A percentile compares a stretch with the other conserved stretches of the same genome.
Evolutionary conservation across 305 asterid genomes (phyloP).

Genomic region (Plantago lanceolata): DNA sequence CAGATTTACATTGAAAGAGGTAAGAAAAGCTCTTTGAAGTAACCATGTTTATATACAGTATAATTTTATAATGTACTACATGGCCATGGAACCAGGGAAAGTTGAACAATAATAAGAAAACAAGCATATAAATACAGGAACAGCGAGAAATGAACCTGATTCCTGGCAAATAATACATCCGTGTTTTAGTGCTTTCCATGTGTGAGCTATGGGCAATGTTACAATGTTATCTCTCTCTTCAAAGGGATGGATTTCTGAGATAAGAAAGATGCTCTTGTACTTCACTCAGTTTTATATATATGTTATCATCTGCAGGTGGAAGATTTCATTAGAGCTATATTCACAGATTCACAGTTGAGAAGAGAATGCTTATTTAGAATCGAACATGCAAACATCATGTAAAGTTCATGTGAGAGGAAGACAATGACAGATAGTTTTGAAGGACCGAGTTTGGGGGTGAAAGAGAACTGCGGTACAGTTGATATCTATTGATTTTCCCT

Average conservation of each 20-base stretch:
- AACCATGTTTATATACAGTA: background rate
- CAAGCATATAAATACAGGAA: too few relatives aligned
- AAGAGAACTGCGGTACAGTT: background rate
- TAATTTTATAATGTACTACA: background rate
- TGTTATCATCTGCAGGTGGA: constrained; percentile 44
- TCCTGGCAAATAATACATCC: too few relatives aligned
- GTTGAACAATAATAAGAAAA: background rate
- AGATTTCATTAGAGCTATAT: constrained; percentile 74
- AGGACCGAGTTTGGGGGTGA: background rate
- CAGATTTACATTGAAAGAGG: constrained; percentile 67
- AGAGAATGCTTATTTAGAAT: constrained; percentile 71
- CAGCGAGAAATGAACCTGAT: too few relatives aligned
- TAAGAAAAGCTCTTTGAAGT: constrained; percentile 21
- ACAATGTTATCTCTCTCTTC: background rate
- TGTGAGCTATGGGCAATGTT: background rate
- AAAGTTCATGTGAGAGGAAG: constrained; percentile 6
- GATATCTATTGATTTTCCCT: background rate
- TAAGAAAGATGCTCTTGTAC: background rate
- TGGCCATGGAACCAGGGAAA: background rate
- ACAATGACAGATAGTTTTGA: background rate
- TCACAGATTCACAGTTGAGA: constrained; percentile 71
- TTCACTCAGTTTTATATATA: constrained; percentile 7
- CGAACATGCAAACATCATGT: constrained; percentile 28
- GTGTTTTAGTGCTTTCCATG: background rate
- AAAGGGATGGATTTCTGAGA: background rate